phyloP scores from a whole-genome alignment of 148 eudicot genomes.

The Nyssa sinensis region DNA sequence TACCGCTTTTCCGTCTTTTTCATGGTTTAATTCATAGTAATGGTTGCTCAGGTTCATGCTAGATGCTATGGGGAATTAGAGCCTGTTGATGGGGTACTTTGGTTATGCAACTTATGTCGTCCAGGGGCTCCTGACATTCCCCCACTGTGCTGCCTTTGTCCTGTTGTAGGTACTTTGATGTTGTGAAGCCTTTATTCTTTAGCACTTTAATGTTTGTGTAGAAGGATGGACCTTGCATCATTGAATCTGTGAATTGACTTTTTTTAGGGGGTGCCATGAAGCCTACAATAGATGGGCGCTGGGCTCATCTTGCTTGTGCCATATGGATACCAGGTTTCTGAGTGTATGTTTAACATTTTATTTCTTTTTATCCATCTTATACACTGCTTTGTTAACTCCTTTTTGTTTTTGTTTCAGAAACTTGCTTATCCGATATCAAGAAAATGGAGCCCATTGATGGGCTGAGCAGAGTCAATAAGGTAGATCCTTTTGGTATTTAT shows the following conservation, averaged over 20 bases:
- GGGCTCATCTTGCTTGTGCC: constrained; percentile 99
- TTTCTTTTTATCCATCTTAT: background rate
- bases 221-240: background rate
- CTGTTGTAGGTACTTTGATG: constrained; percentile 62
- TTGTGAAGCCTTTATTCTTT: background rate
- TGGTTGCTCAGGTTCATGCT: constrained; percentile 79
- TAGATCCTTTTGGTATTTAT: constrained; percentile 17
- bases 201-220: background rate
- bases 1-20: constrained; percentile 9
- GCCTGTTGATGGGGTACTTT: constrained; percentile 73
- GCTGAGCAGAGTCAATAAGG: constrained; percentile 74
- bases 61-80: constrained; percentile 97
- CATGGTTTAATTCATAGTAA: background rate
- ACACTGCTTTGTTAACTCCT: constrained; percentile 22
- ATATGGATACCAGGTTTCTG: constrained; percentile 97
- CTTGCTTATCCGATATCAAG: constrained; percentile 89
- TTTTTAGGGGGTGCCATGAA: constrained; percentile 94
- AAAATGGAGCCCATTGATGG: constrained; percentile 99
- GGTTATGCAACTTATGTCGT: constrained; percentile 96
- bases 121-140: constrained; percentile 71
- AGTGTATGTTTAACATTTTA: constrained; percentile 7
- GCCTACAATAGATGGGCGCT: constrained; percentile 93
- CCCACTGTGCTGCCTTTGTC: constrained; percentile 96
- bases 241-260: constrained; percentile 5
- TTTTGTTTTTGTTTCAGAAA: constrained; percentile 53